Evolutionary conservation across 176 grass and related monocot species (phyloP), one percentile per base, ranked within the genome.

Genomic region (Typha latifolia): DNA sequence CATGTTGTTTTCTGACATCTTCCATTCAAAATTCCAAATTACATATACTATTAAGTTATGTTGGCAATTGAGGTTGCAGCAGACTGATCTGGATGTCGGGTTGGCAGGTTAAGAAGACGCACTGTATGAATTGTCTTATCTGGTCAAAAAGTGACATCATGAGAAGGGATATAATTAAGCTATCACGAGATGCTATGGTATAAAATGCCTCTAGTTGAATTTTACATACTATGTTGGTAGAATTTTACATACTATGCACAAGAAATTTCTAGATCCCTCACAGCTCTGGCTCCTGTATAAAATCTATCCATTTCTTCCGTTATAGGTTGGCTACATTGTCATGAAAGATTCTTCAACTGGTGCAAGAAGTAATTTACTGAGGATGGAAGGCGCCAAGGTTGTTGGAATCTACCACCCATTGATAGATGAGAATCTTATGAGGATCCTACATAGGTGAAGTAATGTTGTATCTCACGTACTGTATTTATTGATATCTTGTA

Each of bases 281-380:
- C 7, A 37, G 34, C 34, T 8, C 34, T 37, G 0, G 34, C 34
- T 37, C 34, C 4, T 37, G 34, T 37, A 37, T 6, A 37, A 6
- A 37, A 37, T 37, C 34, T 37, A 37, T 61, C 18, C 76, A 4
- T 66, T 23, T 72, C 8, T 82, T 74, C 21, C 27, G 13, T 29
- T 63, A 65, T 69, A 97, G 89, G 94, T 84, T 86, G 94, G 94
- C 32, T 97, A 97, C 49, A 92, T 92, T 82, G 78, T 97, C 62
- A 97, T 97, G 94, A 75, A 82, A 50, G 89, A 97, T 84, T 75
- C 63, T 32, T 82, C 75, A 16, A 85, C 85, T 18, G 78, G 79
- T 66, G 67, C 50, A 66, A 82, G 52, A 72, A 97, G 69, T 23
- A 78, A 90, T 24, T 70, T 85, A 53, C 72, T 91, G 34, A 78